These are phyloP conservation scores for Oryza glaberrima DNA, from an alignment of 176 grass and related monocot genomes.

Conservation along the genomic window DNA sequence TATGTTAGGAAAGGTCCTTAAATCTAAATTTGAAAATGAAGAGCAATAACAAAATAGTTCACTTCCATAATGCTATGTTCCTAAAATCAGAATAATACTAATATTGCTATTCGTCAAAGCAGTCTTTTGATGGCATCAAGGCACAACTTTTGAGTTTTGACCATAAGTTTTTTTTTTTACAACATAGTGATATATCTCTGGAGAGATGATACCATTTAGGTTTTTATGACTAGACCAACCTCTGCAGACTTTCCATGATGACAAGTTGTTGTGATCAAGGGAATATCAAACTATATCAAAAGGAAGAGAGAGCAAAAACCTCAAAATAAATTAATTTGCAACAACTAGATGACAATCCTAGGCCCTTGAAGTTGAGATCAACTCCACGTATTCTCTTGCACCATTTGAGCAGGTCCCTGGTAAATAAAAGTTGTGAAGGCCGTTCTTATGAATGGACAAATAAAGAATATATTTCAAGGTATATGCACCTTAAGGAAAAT, in stretches of 20 bases:
- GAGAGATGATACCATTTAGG: not conserved
- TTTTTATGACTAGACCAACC: constrained; percentile 3
- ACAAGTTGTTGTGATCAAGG: not conserved
- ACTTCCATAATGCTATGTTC: constrained; percentile 22
- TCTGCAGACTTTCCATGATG: not conserved
- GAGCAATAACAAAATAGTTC: not conserved
- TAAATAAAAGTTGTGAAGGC: constrained; percentile 36
- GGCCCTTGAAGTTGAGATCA: constrained; percentile 52
- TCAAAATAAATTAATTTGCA: constrained; percentile 74
- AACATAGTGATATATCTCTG: constrained; percentile 13
- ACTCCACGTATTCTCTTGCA: constrained; percentile 79
- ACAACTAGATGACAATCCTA: constrained; percentile 52
- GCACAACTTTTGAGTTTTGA: not conserved
- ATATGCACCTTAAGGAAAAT: constrained; percentile 81
- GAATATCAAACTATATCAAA: constrained; percentile 18
- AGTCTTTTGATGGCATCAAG: not conserved
- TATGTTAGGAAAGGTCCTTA: not conserved
- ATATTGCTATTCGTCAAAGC: not conserved
- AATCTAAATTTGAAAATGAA: constrained; percentile 3
- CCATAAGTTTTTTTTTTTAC: not conserved
- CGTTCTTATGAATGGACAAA: constrained; percentile 10
- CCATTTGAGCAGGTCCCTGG: constrained; percentile 94
- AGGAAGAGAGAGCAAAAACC: constrained; percentile 45
- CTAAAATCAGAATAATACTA: not conserved
- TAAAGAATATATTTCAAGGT: constrained; percentile 29